A percentile compares a stretch with the other conserved stretches of the same genome.
Conservation (phyloP, 352 stramenopile genomes). For the Pythium phragmiticola region DNA sequence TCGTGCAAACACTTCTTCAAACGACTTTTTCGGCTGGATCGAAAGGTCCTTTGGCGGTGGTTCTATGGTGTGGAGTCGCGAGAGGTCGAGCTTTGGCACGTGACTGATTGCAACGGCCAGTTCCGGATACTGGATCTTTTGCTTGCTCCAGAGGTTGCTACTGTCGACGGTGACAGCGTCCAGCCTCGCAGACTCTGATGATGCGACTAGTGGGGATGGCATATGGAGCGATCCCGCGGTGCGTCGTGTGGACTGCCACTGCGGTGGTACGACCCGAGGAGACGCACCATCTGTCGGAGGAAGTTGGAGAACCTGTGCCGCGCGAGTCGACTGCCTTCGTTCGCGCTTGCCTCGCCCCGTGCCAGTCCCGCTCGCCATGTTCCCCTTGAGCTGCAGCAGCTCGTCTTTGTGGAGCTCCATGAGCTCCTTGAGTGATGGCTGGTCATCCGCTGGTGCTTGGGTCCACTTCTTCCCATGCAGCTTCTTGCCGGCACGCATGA, state of each 20-base stretch:
- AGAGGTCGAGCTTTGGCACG: slow-evolving; percentile 28
- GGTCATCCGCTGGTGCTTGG: slow-evolving; percentile 31
- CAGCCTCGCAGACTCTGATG: background rate
- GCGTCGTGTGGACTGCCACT: slow-evolving; percentile 66
- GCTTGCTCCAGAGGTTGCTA: slow-evolving; percentile 23
- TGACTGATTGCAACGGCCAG: background rate
- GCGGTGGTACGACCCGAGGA: slow-evolving; percentile 24
- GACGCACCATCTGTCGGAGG: background rate
- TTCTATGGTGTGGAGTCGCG: slow-evolving; percentile 12
- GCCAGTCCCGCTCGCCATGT: slow-evolving; percentile 3
- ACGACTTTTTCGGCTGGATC: slow-evolving; percentile 38
- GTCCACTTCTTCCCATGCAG: slow-evolving; percentile 66
- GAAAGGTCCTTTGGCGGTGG: background rate
- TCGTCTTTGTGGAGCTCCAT: slow-evolving; percentile 78
- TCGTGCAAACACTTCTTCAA: slow-evolving; percentile 44
- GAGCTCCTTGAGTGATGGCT: slow-evolving; percentile 36
- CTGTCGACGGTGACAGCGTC: background rate
- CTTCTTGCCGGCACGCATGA: slow-evolving; percentile 65
- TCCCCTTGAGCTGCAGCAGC: slow-evolving; percentile 57
- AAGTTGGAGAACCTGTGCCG: slow-evolving; percentile 15
- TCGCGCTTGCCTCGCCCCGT: slow-evolving; percentile 17
- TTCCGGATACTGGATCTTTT: slow-evolving; percentile 3
- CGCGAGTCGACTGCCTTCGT: background rate
- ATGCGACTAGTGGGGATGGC: background rate
- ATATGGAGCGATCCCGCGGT: slow-evolving; percentile 27